These are phyloP conservation scores for Russula emetica DNA, from an alignment of 768 basidiomycete genomes.

Conservation along the genomic window DNA sequence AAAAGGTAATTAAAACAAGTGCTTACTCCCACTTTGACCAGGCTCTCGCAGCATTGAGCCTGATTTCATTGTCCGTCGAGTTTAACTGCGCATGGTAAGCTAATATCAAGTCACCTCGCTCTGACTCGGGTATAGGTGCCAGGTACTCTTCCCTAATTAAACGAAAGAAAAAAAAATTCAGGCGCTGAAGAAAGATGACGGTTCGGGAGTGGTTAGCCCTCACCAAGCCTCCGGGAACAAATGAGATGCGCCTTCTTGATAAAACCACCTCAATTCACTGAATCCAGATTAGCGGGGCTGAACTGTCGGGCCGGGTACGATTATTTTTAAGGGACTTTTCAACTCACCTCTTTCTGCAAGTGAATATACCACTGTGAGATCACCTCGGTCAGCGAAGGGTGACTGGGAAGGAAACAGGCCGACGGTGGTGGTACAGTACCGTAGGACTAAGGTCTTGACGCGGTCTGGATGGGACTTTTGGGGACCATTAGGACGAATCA, in stretches of 20 bases:
- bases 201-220: neutral
- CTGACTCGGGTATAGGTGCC: conserved; percentile 71
- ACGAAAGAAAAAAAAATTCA: neutral
- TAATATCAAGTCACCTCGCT: conserved; percentile 72
- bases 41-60: conserved; percentile 69
- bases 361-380: conserved; percentile 73
- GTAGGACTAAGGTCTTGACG: conserved; percentile 72
- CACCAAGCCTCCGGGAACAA: conserved; percentile 89
- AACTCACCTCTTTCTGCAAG: conserved; percentile 68
- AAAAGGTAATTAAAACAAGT: neutral
- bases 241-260: conserved; percentile 79
- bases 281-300: neutral
- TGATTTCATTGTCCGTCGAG: conserved; percentile 60
- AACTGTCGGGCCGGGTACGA: neutral
- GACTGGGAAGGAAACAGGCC: neutral
- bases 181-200: neutral
- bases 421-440: conserved; percentile 40
- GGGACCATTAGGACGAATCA: neutral
- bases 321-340: neutral
- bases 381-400: conserved; percentile 4
- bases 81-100: conserved; percentile 83
- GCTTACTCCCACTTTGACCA: conserved; percentile 92
- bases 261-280: conserved; percentile 86
- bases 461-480: conserved; percentile 76
- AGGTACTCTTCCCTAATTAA: conserved; percentile 73